Conservation (phyloP, 148 eudicot species). For the Polygonum aviculare region DNA sequence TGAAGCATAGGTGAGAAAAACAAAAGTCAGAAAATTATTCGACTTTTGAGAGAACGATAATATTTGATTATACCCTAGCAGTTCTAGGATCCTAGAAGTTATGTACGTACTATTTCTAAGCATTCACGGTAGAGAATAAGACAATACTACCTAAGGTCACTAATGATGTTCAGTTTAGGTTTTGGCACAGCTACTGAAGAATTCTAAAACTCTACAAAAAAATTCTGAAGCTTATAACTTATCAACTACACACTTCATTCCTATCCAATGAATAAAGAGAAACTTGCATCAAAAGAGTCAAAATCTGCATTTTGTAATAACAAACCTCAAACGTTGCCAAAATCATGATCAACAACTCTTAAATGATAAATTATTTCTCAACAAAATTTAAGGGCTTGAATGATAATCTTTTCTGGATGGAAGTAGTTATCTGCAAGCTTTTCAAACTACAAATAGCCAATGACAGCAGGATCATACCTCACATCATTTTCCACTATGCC, state of each 20-base stretch:
- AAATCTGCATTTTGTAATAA: background rate
- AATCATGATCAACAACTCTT: too few relatives aligned
- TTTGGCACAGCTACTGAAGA: too few relatives aligned
- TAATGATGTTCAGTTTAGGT: too few relatives aligned
- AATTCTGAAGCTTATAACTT: too few relatives aligned
- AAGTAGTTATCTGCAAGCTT: background rate
- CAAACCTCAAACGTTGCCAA: too few relatives aligned
- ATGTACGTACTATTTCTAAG: background rate
- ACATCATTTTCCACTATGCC: constrained; percentile 90
- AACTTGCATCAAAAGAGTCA: background rate
- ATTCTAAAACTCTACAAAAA: too few relatives aligned
- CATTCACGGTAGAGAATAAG: background rate
- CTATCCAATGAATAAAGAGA: background rate
- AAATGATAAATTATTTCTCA: too few relatives aligned
- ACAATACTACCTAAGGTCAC: too few relatives aligned
- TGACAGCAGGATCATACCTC: constrained; percentile 34
- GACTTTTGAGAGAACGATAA: background rate
- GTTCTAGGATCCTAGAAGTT: background rate
- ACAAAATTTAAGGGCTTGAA: too few relatives aligned
- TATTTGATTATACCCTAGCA: background rate
- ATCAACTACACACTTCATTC: too few relatives aligned
- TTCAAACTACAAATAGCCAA: background rate
- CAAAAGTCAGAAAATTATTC: background rate
- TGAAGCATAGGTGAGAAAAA: background rate
- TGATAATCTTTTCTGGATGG: too few relatives aligned